phyloP scores from a whole-genome alignment of 2,329 filamentous ascomycete genomes.

The Verticillium zaregamsianum region DNA sequence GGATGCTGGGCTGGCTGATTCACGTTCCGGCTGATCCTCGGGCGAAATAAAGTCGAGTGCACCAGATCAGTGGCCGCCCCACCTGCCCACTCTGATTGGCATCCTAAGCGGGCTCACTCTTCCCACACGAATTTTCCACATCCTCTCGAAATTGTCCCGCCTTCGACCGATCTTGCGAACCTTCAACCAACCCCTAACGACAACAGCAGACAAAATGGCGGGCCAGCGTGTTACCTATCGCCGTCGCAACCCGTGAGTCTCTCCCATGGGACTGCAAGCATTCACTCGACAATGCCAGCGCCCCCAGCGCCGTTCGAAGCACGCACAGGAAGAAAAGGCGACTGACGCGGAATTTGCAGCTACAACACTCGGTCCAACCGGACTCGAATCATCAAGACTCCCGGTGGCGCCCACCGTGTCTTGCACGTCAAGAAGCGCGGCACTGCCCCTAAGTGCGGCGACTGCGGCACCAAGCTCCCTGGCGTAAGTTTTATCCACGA shows the following conservation, averaged over 20 bases:
- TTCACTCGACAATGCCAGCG: neutral
- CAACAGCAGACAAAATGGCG: constrained; percentile 50
- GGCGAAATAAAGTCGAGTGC: neutral
- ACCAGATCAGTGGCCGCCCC: neutral
- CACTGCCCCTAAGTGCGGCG: constrained; percentile 97
- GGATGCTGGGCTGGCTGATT: neutral
- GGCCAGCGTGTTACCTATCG: constrained; percentile 63
- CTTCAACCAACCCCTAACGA: constrained; percentile 1
- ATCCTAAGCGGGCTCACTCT: constrained; percentile 31
- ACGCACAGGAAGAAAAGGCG: constrained; percentile 1
- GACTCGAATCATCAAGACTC: constrained; percentile 92
- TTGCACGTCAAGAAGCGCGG: constrained; percentile 99
- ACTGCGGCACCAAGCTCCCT: constrained; percentile 96
- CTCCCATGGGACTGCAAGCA: neutral
- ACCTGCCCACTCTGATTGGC: constrained; percentile 26
- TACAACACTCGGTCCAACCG: constrained; percentile 99
- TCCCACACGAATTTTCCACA: constrained; percentile 8
- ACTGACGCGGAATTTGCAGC: constrained; percentile 40
- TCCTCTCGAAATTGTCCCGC: constrained; percentile 1
- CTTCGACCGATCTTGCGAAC: neutral
- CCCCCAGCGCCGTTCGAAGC: neutral
- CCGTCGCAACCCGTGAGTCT: constrained; percentile 74
- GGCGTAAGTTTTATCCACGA: constrained; percentile 69
- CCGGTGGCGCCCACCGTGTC: constrained; percentile 90
- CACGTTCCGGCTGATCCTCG: neutral